Evolutionary conservation across 441 rosid genomes (phyloP), one percentile per base, ranked within the genome.

Genomic region (Syzygium malaccense): DNA sequence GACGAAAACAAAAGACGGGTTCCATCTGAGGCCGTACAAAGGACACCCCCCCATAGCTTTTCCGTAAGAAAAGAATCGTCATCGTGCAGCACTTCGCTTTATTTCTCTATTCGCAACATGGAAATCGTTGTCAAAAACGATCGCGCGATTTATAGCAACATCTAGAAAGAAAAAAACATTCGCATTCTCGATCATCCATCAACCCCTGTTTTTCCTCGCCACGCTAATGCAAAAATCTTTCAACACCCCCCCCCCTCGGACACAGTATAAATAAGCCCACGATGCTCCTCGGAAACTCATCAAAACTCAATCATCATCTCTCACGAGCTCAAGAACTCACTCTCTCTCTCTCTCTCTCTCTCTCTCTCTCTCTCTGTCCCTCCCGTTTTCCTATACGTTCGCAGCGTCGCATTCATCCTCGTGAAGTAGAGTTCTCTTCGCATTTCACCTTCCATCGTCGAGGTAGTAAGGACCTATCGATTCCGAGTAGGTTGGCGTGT

Each of bases 261-360:
- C 86, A 90, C 94, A 91, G 86, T 93, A 92, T 89, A 94, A 78
- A 86, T 19, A n/a, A 83, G 79, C 51, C 45, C 78, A 85, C 60
- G 3, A 33, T 19, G 51, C 23, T 37, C 49, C 15, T 55, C 84
- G 85, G 89, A 60, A 88, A n/a, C 85, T 85, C 68, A 88, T 79
- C 94, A 87, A 88, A 89, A 15, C 89, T 49, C 78, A 45, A 8
- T 49, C 55, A 80, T 32, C 83, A 9, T 33, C 45, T 30, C 64
- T 75, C 85, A 20, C 20, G 23, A 54, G 58, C 84, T 86, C 62
- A 75, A 15, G 66, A 51, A 54, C 8, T 58, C 37, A 23, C 26
- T 14, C 62, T 49, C 53, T 56, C 51, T 56, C n/a, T 57, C 26
- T 2, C 51, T 33, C 33, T 33, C 33, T 33, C 33, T 33, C 33